Conservation (phyloP, 371 early-diverging fungal genomes). For the Mucor sp. region DNA sequence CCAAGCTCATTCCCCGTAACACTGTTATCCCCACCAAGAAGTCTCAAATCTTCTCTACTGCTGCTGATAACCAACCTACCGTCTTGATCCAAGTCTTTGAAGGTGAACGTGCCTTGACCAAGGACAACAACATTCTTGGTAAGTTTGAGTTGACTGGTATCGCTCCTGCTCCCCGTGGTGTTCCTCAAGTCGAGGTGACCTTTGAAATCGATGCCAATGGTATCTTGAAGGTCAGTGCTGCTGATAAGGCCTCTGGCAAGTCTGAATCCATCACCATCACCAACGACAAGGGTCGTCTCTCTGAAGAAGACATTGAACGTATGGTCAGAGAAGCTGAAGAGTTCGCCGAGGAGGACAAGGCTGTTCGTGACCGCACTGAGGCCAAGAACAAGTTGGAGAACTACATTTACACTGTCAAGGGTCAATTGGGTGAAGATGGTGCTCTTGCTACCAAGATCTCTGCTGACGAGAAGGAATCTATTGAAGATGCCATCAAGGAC, state of each 20-base stretch:
- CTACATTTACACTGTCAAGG: constrained; percentile 83
- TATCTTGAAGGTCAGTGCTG: constrained; percentile 96
- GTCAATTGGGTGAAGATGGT: constrained; percentile 74
- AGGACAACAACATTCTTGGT: constrained; percentile 97
- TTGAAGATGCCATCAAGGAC: constrained; percentile 87
- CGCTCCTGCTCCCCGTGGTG: constrained; percentile 89
- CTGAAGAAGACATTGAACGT: constrained; percentile 93
- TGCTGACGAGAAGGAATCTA: constrained; percentile 81
- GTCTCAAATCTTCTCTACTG: constrained; percentile 98
- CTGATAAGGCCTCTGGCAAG: constrained; percentile 95
- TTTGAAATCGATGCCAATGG: constrained; percentile 99
- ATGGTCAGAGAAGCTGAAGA: constrained; percentile 95
- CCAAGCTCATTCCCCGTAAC: constrained; percentile 95
- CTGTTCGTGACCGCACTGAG: constrained; percentile 84
- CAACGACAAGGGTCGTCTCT: constrained; percentile 95
- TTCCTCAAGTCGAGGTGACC: constrained; percentile 90
- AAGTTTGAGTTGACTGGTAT: constrained; percentile 91
- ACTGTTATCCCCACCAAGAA: constrained; percentile 99
- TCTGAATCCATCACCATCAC: constrained; percentile 94
- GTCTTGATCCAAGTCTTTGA: constrained; percentile 98
- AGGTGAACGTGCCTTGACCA: constrained; percentile 96
- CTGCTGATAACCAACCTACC: constrained; percentile 97
- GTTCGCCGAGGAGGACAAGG: constrained; percentile 87
- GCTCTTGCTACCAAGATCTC: constrained; percentile 73
- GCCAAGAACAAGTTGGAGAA: constrained; percentile 83